Percentiles rank a stretch among this genome's conserved stretches.
phyloP scores from a whole-genome alignment of 176 grass and related monocot genomes.

The Aegilops bicornis region DNA sequence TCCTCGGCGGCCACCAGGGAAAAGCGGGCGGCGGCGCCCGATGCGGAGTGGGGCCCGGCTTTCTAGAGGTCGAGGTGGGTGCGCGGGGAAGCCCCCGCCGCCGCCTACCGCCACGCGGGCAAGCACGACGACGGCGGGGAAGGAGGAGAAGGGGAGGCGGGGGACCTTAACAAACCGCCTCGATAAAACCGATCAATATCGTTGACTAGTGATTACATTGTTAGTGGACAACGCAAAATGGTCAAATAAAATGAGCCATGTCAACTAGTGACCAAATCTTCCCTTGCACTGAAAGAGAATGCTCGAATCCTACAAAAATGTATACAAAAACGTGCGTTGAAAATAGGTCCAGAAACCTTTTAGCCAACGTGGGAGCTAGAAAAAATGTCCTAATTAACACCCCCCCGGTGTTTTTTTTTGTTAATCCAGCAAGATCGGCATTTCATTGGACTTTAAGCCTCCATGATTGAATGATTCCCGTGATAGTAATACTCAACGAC shows the following conservation, averaged over 20 bases:
- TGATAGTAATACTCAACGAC: not conserved
- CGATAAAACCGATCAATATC: no score
- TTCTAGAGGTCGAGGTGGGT: no score
- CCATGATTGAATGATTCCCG: not conserved
- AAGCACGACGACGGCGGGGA: no score
- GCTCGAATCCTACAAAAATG: not conserved
- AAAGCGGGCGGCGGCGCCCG: no score
- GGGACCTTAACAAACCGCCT: no score
- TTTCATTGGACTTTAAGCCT: not conserved
- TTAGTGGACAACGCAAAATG: not conserved
- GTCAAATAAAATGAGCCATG: constrained; percentile 6
- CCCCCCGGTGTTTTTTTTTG: no score
- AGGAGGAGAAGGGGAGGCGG: no score
- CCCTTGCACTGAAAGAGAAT: not conserved
- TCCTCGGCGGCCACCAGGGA: no score
- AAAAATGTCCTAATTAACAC: not conserved
- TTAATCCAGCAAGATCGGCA: not conserved
- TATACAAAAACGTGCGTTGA: not conserved
- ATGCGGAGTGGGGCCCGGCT: no score
- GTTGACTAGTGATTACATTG: not conserved
- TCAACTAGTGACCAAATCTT: not conserved
- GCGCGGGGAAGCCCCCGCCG: no score
- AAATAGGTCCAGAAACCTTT: not conserved
- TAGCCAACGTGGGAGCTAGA: not conserved
- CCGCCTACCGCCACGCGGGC: no score